Conservation (phyloP, 768 basidiomycete species). For the Collybia mongolica region DNA sequence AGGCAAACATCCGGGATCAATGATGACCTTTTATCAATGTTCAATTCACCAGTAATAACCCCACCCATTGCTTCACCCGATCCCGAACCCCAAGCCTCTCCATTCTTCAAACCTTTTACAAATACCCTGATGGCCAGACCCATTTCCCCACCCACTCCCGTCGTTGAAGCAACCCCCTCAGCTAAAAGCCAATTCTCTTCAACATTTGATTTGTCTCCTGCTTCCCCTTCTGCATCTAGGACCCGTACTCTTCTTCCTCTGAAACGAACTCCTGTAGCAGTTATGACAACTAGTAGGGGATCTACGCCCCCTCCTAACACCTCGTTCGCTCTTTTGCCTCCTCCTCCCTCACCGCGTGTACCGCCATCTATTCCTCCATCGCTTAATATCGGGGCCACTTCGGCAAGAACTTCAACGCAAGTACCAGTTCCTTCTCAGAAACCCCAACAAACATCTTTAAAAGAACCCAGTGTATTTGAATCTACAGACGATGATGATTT, state of each 20-base stretch:
- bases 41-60: conserved; percentile 16
- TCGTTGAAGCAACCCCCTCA: not conserved
- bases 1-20: conserved; percentile 1
- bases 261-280: conserved; percentile 22
- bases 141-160: not conserved
- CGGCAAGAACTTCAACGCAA: conserved; percentile 21
- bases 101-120: not conserved
- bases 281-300: conserved; percentile 28
- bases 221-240: conserved; percentile 6
- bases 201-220: not conserved
- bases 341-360: conserved; percentile 15
- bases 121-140: not conserved
- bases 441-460: conserved; percentile 5
- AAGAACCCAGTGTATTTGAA: not conserved
- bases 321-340: conserved; percentile 20
- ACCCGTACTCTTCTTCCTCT: conserved; percentile 11
- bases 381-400: conserved; percentile 4
- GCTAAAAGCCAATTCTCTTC: not conserved
- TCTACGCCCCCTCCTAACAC: conserved; percentile 15
- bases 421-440: conserved; percentile 27
- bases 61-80: conserved; percentile 4
- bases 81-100: conserved; percentile 9
- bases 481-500: conserved; percentile 50
- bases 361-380: conserved; percentile 22
- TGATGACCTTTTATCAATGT: conserved; percentile 28